phyloP scores from a whole-genome alignment of 2,329 filamentous ascomycete genomes.

The Endoconidiophora laricicola region DNA sequence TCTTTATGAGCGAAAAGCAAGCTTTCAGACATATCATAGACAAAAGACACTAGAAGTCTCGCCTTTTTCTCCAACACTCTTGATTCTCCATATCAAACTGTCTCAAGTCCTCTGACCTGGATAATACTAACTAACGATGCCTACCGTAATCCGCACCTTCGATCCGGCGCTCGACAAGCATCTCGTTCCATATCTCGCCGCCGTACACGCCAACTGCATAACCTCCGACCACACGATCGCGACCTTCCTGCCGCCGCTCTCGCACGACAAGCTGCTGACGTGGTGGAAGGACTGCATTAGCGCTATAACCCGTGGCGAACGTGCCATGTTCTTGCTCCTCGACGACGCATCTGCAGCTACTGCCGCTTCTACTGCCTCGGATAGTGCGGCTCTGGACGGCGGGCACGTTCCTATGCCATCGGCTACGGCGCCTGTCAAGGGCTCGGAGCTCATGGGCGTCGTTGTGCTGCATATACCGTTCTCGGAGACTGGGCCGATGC shows the following conservation, averaged over 20 bases:
- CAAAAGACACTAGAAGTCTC: no score
- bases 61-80: not conserved
- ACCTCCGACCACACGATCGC: constrained; percentile 38
- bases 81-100: not conserved
- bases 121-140: not conserved
- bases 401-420: not conserved
- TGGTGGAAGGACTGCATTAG: constrained; percentile 40
- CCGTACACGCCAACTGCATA: constrained; percentile 42
- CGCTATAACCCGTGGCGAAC: constrained; percentile 27
- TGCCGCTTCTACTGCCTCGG: not conserved
- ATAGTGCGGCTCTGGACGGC: no score
- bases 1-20: not conserved
- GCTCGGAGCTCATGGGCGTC: constrained; percentile 34
- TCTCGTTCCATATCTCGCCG: constrained; percentile 38
- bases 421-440: constrained; percentile 21
- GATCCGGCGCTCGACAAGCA: constrained; percentile 29
- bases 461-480: constrained; percentile 36
- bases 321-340: constrained; percentile 38
- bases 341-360: constrained; percentile 16
- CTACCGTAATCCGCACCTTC: constrained; percentile 25
- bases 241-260: constrained; percentile 42
- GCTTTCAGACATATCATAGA: no score
- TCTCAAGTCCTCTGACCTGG: not conserved
- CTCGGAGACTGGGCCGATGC: constrained; percentile 38
- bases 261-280: constrained; percentile 34